These are phyloP conservation scores for Leptographium wingfieldii DNA, from an alignment of 2,329 filamentous ascomycete species.

Conservation along the genomic window DNA sequence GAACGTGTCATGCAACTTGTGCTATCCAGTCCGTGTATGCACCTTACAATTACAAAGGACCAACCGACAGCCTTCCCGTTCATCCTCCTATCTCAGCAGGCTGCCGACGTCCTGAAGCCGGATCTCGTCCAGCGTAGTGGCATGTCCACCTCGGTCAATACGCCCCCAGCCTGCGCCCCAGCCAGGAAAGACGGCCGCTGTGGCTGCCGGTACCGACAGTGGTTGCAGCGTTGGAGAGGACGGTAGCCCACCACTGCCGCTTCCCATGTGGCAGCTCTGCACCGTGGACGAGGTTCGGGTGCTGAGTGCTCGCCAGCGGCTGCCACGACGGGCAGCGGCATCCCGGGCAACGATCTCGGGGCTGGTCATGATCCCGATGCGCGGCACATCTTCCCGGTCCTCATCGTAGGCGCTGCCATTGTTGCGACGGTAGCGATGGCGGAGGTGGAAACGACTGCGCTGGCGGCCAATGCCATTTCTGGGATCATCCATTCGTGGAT, in stretches of 20 bases:
- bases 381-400: constrained; percentile 27
- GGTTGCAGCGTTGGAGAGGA: neutral
- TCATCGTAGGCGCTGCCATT: constrained; percentile 34
- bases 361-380: constrained; percentile 30
- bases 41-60: too few relatives aligned
- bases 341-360: constrained; percentile 23
- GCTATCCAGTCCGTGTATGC: too few relatives aligned
- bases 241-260: constrained; percentile 2
- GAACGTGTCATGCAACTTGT: too few relatives aligned
- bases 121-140: constrained; percentile 21
- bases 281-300: neutral
- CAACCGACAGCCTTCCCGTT: too few relatives aligned
- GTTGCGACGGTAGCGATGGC: constrained; percentile 29
- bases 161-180: constrained; percentile 29
- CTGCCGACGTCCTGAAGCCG: constrained; percentile 25
- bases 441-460: constrained; percentile 14
- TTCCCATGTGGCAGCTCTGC: neutral
- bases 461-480: constrained; percentile 16
- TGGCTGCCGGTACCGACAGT: constrained; percentile 3
- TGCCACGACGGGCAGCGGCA: constrained; percentile 1
- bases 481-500: constrained; percentile 20
- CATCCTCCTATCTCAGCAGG: constrained; percentile 13
- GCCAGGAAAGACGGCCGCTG: constrained; percentile 18
- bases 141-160: constrained; percentile 20
- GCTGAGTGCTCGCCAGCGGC: neutral